Evolutionary conservation across 495 filamentous ascomycete genomes (phyloP).

Genomic region (Corynascus novoguineensis): DNA sequence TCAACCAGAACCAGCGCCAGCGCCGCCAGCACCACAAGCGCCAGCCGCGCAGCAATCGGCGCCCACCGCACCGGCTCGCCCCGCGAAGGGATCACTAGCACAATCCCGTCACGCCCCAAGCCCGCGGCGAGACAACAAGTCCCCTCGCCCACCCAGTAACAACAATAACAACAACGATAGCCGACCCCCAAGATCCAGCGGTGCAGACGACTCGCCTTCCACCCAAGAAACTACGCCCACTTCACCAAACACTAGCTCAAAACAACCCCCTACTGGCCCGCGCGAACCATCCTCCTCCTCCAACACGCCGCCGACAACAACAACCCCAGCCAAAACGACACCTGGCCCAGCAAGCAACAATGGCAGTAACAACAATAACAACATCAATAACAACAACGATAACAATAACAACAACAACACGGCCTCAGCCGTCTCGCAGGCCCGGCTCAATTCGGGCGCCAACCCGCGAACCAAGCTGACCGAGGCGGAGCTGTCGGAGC

Average conservation of each 20-base stretch:
- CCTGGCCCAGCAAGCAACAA: no score
- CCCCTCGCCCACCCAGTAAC: conserved; percentile 21
- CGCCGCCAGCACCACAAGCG: not conserved
- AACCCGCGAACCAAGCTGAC: conserved; percentile 50
- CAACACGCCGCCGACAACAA: conserved; percentile 8
- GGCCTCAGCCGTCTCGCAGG: conserved; percentile 24
- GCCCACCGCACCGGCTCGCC: not conserved
- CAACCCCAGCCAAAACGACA: conserved; percentile 5
- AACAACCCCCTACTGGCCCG: conserved; percentile 5
- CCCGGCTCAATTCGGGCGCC: conserved; percentile 40
- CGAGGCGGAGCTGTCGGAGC: conserved; percentile 45
- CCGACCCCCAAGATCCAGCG: not conserved
- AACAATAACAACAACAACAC: conserved; percentile 24
- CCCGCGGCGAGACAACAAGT: conserved; percentile 20
- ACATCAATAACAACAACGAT: not conserved
- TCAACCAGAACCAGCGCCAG: not conserved
- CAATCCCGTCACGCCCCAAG: conserved; percentile 35
- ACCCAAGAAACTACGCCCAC: not conserved
- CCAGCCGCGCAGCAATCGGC: not conserved
- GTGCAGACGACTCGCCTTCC: not conserved
- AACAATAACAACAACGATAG: conserved; percentile 13
- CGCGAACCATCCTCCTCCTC: conserved; percentile 7
- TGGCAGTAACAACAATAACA: conserved; percentile 20
- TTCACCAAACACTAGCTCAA: conserved; percentile 1
- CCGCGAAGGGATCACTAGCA: conserved; percentile 27